phyloP scores from a whole-genome alignment of 345 rosid species.

The Citrus inodora region DNA sequence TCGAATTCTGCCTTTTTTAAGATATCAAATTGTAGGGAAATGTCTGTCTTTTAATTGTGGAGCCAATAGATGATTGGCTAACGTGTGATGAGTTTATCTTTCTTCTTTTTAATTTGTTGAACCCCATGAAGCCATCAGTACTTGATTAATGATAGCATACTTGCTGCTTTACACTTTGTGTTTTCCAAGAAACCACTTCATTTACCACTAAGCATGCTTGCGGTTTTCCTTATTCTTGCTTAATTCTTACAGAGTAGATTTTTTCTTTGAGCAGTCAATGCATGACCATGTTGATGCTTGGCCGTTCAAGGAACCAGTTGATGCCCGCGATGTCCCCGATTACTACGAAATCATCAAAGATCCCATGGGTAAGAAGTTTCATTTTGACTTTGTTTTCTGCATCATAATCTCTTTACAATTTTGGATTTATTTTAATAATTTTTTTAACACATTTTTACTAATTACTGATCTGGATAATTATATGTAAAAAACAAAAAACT shows the following conservation, averaged over 20 bases:
- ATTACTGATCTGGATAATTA: background rate
- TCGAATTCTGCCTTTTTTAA: background rate
- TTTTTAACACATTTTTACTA: background rate
- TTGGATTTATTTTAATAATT: background rate
- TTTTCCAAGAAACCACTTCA: background rate
- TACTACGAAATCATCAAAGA: conserved; percentile 97
- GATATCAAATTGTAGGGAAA: background rate
- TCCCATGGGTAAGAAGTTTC: conserved; percentile 74
- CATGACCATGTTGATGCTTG: conserved; percentile 95
- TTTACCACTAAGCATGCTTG: background rate
- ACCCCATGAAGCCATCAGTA: background rate
- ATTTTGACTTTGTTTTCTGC: background rate
- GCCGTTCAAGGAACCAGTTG: conserved; percentile 99
- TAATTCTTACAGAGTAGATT: conserved; percentile 7
- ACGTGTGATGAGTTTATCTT: background rate
- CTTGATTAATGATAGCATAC: background rate
- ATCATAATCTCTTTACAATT: background rate
- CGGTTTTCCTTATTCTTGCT: background rate
- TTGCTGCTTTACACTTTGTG: background rate
- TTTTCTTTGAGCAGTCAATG: conserved; percentile 62
- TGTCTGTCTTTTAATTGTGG: background rate
- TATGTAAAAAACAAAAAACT: background rate
- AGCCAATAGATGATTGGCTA: background rate
- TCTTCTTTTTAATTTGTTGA: background rate
- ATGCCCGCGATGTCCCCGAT: conserved; percentile 94